Evolutionary conservation across 345 rosid genomes (phyloP).

Genomic region (Cochlearia excelsa): DNA sequence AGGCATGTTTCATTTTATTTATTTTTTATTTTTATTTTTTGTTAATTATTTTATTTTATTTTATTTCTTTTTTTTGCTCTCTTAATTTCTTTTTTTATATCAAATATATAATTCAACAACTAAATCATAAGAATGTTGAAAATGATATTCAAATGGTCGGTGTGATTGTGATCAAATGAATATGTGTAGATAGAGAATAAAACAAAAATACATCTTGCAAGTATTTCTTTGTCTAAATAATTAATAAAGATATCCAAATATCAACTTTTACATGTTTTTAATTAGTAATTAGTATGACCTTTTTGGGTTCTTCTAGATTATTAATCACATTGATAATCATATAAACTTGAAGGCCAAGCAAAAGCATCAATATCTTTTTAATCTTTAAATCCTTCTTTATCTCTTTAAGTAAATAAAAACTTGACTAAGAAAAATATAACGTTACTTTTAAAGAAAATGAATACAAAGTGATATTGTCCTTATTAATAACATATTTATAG

Average conservation of each 20-base stretch:
- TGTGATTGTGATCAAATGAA: conserved; percentile 13
- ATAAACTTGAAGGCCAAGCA: conserved; percentile 32
- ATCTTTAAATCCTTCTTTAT: conserved; percentile 6
- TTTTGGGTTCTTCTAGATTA: conserved; percentile 29
- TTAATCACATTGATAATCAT: conserved; percentile 36
- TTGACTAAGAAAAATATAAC: too few species aligned
- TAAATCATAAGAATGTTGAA: conserved; percentile 28
- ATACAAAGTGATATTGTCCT: too few species aligned
- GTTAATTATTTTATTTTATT: too few species aligned
- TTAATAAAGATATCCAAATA: conserved; percentile 24
- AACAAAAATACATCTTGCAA: conserved; percentile 29
- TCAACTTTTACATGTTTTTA: conserved; percentile 14
- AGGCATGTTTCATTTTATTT: conserved; percentile 45
- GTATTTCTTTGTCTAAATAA: conserved; percentile 18
- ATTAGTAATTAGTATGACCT: conserved; percentile 29
- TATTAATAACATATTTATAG: not conserved
- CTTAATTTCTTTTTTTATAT: not conserved
- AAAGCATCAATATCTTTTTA: conserved; percentile 12
- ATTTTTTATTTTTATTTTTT: not conserved
- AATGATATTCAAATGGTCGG: conserved; percentile 19
- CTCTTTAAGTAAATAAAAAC: not conserved
- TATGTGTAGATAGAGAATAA: conserved; percentile 25
- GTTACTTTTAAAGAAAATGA: too few species aligned
- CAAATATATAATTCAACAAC: conserved; percentile 6
- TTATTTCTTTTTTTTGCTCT: not conserved